Conservation (phyloP, 2,329 filamentous ascomycete species). For the Atkinsonella hypoxylon region DNA sequence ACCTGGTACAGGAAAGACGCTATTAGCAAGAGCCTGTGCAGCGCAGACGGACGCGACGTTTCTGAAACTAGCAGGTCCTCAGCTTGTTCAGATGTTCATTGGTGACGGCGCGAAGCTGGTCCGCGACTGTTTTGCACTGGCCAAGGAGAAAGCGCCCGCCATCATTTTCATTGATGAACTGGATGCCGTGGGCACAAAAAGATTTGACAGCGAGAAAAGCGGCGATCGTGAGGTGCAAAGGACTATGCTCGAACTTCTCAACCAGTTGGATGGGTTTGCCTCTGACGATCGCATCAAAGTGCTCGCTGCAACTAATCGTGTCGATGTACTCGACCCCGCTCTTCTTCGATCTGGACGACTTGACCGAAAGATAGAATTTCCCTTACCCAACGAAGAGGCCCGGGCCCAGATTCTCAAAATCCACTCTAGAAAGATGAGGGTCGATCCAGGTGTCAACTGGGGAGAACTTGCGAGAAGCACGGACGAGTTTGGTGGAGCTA, state of each 20-base stretch:
- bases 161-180: slow-evolving; percentile 99
- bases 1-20: slow-evolving; percentile 80
- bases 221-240: slow-evolving; percentile 96
- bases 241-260: slow-evolving; percentile 97
- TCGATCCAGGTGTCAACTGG: slow-evolving; percentile 91
- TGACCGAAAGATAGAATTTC: slow-evolving; percentile 97
- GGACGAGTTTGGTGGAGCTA: slow-evolving; percentile 95
- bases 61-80: slow-evolving; percentile 92
- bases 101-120: slow-evolving; percentile 97
- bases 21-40: slow-evolving; percentile 88
- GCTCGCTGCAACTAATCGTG: slow-evolving; percentile 83
- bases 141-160: slow-evolving; percentile 96
- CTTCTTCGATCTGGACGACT: slow-evolving; percentile 83
- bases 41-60: slow-evolving; percentile 98
- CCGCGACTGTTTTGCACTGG: slow-evolving; percentile 90
- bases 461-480: slow-evolving; percentile 88
- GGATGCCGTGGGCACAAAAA: slow-evolving; percentile 96
- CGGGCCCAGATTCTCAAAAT: slow-evolving; percentile 95
- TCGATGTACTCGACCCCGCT: slow-evolving; percentile 87
- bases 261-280: slow-evolving; percentile 96
- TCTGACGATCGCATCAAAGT: slow-evolving; percentile 97
- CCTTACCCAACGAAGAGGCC: slow-evolving; percentile 93
- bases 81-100: slow-evolving; percentile 99
- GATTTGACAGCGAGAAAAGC: slow-evolving; percentile 96
- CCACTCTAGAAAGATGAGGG: slow-evolving; percentile 96